Evolutionary conservation across 2,329 filamentous ascomycete genomes (phyloP).

Genomic region (Colletotrichum liriopes): DNA sequence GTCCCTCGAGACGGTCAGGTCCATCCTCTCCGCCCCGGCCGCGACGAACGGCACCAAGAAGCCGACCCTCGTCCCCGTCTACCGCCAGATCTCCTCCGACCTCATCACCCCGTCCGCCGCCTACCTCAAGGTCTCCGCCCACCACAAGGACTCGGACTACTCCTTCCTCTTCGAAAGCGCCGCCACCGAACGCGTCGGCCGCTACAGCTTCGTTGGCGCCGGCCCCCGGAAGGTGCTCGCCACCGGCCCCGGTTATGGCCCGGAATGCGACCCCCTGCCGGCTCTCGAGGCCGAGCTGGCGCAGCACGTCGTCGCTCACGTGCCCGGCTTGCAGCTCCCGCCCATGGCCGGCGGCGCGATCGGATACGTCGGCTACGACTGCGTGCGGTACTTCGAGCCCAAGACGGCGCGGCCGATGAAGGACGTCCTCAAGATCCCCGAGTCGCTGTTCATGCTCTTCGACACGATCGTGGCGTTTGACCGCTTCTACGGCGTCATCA

Average conservation of each 20-base stretch:
- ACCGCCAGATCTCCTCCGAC: slow-evolving; percentile 89
- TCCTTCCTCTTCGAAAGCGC: slow-evolving; percentile 98
- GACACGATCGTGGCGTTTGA: slow-evolving; percentile 96
- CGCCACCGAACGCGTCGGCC: slow-evolving; percentile 91
- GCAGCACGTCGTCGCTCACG: slow-evolving; percentile 83
- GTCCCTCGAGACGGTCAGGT: slow-evolving; percentile 63
- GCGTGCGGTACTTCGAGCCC: slow-evolving; percentile 97
- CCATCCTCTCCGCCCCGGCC: slow-evolving; percentile 53
- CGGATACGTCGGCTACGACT: slow-evolving; percentile 98
- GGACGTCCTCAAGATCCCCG: slow-evolving; percentile 90
- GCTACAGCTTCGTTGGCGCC: slow-evolving; percentile 95
- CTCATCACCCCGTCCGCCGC: slow-evolving; percentile 95
- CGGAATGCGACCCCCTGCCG: slow-evolving; percentile 87
- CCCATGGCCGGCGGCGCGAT: slow-evolving; percentile 93
- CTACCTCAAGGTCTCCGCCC: slow-evolving; percentile 90
- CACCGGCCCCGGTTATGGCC: slow-evolving; percentile 90
- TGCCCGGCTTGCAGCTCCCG: slow-evolving; percentile 87
- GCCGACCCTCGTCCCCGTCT: slow-evolving; percentile 85
- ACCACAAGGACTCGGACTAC: slow-evolving; percentile 78
- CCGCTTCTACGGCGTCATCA: slow-evolving; percentile 92
- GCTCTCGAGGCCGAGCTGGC: slow-evolving; percentile 85
- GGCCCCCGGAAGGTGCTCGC: slow-evolving; percentile 85
- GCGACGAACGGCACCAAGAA: slow-evolving; percentile 50
- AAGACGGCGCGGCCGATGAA: slow-evolving; percentile 92
- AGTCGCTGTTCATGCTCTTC: slow-evolving; percentile 97